phyloP scores from a whole-genome alignment of 208 protist genomes.

The Leishmania tarentolae region DNA sequence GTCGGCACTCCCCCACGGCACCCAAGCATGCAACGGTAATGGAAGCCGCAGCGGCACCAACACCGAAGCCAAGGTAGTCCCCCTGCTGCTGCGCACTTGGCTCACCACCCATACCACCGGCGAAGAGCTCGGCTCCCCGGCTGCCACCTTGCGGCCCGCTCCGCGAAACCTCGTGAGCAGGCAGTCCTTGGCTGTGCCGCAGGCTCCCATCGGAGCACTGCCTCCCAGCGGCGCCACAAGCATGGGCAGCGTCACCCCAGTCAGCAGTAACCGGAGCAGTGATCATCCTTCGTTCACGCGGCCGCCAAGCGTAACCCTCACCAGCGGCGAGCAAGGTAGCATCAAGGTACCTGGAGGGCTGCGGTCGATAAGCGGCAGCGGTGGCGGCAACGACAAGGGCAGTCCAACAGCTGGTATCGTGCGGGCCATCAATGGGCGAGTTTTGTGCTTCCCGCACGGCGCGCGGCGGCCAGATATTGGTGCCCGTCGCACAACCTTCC shows the following conservation, averaged over 20 bases:
- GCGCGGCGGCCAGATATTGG: constrained; percentile 16
- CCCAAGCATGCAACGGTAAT: not conserved
- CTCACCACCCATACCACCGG: constrained; percentile 6
- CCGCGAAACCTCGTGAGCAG: not conserved
- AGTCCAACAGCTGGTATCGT: not conserved
- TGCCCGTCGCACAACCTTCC: constrained; percentile 22
- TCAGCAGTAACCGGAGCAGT: constrained; percentile 28
- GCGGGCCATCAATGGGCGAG: constrained; percentile 15
- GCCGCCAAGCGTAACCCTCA: constrained; percentile 5
- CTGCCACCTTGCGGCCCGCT: constrained; percentile 1
- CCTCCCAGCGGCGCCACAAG: constrained; percentile 24
- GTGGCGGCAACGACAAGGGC: not conserved
- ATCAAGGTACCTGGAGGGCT: not conserved
- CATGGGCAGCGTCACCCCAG: constrained; percentile 17
- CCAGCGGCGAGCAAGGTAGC: not conserved
- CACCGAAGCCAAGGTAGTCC: constrained; percentile 2
- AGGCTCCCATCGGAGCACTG: constrained; percentile 7
- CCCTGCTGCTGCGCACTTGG: constrained; percentile 17
- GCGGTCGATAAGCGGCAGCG: not conserved
- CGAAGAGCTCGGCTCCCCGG: constrained; percentile 8
- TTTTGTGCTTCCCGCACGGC: constrained; percentile 13
- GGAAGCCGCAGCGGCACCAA: not conserved
- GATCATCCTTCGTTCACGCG: constrained; percentile 23
- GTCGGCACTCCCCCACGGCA: not conserved
- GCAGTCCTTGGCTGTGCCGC: not conserved